phyloP scores from a whole-genome alignment of 192 early-diverging fungal species.

The Coemansia sp. region DNA sequence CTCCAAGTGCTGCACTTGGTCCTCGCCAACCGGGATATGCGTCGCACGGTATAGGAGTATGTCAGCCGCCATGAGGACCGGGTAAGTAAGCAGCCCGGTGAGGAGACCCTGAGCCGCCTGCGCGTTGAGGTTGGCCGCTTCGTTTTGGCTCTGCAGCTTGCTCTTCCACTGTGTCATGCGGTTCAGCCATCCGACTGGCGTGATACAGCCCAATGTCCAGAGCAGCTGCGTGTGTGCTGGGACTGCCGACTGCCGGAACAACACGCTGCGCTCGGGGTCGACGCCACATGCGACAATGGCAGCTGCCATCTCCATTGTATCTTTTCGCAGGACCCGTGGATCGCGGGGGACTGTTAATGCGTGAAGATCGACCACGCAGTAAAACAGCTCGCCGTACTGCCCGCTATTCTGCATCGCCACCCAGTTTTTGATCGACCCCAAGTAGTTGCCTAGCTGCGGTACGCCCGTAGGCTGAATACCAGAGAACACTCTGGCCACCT shows the following conservation, averaged over 20 bases:
- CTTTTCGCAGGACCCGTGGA: conserved; percentile 61
- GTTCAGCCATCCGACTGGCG: conserved; percentile 84
- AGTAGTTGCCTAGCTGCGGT: conserved; percentile 93
- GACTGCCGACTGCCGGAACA: conserved; percentile 88
- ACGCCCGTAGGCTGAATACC: conserved; percentile 94
- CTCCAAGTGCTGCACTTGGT: conserved; percentile 91
- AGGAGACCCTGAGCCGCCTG: conserved; percentile 27
- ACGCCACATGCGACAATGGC: conserved; percentile 84
- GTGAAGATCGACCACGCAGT: conserved; percentile 88
- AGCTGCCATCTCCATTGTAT: conserved; percentile 73
- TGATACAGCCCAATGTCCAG: conserved; percentile 87
- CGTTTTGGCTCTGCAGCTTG: conserved; percentile 33
- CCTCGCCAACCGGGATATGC: conserved; percentile 90
- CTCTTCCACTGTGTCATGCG: conserved; percentile 97
- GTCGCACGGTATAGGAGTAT: conserved; percentile 83
- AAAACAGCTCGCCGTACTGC: conserved; percentile 54
- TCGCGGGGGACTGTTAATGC: conserved; percentile 80
- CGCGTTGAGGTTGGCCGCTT: conserved; percentile 15
- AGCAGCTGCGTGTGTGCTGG: conserved; percentile 74
- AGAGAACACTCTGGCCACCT: conserved; percentile 59
- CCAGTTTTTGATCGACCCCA: conserved; percentile 89
- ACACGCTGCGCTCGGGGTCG: conserved; percentile 63
- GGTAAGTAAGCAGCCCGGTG: conserved; percentile 86
- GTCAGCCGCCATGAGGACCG: conserved; percentile 90
- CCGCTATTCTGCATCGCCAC: conserved; percentile 64